Evolutionary conservation across 2,329 filamentous ascomycete genomes (phyloP).

Genomic region (Claviceps lovelessii): DNA sequence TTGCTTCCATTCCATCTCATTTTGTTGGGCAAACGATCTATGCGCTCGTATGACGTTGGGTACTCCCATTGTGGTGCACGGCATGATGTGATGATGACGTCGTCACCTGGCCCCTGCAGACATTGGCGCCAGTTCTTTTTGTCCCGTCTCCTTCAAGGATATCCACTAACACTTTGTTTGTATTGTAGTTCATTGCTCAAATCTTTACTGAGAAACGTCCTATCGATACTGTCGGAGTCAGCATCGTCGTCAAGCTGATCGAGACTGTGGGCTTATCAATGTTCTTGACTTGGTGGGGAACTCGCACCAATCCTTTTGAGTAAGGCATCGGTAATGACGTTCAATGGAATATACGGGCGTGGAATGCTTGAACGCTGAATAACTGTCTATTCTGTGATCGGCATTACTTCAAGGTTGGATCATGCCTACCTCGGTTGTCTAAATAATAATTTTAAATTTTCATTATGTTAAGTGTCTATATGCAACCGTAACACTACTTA

Average conservation of each 20-base stretch:
- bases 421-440: not conserved
- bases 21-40: not conserved
- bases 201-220: constrained; percentile 84
- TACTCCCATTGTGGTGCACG: not conserved
- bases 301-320: constrained; percentile 81
- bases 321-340: constrained; percentile 24
- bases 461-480: not conserved
- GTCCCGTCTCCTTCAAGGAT: not conserved
- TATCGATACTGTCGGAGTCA: constrained; percentile 77
- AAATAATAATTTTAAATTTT: constrained; percentile 1
- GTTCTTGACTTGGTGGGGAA: constrained; percentile 96
- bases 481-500: not conserved
- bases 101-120: not conserved
- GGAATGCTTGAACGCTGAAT: not conserved
- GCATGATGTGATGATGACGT: constrained; percentile 1
- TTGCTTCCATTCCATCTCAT: not conserved
- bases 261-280: constrained; percentile 87
- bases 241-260: constrained; percentile 67
- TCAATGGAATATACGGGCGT: not conserved
- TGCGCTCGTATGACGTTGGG: not conserved
- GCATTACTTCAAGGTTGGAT: not conserved
- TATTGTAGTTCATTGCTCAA: constrained; percentile 62
- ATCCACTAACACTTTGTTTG: not conserved
- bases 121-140: not conserved
- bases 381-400: not conserved